Percentiles rank a stretch among this genome's conserved stretches.
Conservation (phyloP, 164 flowering plant genomes). For the Berberis vulgaris region DNA sequence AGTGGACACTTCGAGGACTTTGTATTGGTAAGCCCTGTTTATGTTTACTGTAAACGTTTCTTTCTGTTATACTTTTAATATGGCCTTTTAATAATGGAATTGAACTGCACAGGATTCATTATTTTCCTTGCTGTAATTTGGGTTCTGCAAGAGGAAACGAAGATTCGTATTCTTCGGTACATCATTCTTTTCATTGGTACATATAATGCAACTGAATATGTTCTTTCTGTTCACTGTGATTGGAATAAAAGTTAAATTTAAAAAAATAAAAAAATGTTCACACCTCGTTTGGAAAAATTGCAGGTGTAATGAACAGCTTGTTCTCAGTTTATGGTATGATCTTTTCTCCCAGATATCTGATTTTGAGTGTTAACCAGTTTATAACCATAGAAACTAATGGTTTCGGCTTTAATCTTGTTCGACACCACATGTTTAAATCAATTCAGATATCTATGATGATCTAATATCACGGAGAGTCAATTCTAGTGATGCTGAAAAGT, state of each 20-base stretch:
- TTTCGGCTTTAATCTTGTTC: no score
- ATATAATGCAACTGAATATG: not conserved
- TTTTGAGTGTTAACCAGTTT: no score
- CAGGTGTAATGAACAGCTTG: constrained; percentile 95
- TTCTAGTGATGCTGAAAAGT: constrained; percentile 91
- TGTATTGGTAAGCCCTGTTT: constrained; percentile 55
- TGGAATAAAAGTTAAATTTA: not conserved
- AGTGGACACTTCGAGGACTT: constrained; percentile 98
- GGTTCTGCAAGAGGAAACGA: constrained; percentile 79
- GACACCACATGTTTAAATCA: no score
- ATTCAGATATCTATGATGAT: constrained; percentile 84
- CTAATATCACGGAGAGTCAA: constrained; percentile 78
- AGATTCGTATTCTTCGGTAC: constrained; percentile 63
- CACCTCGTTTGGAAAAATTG: constrained; percentile 9
- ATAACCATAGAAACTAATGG: no score
- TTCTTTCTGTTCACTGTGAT: not conserved
- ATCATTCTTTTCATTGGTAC: constrained; percentile 88
- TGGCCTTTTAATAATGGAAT: not conserved
- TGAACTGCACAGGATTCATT: constrained; percentile 62
- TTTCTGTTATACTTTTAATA: not conserved
- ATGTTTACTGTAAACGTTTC: not conserved
- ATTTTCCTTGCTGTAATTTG: constrained; percentile 70
- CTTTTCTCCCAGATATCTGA: no score
- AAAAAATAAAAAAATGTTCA: not conserved
- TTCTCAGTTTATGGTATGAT: constrained; percentile 76